These are phyloP conservation scores for Nicotiana tomentosiformis DNA, from an alignment of 257 asterid species.

Conservation along the genomic window DNA sequence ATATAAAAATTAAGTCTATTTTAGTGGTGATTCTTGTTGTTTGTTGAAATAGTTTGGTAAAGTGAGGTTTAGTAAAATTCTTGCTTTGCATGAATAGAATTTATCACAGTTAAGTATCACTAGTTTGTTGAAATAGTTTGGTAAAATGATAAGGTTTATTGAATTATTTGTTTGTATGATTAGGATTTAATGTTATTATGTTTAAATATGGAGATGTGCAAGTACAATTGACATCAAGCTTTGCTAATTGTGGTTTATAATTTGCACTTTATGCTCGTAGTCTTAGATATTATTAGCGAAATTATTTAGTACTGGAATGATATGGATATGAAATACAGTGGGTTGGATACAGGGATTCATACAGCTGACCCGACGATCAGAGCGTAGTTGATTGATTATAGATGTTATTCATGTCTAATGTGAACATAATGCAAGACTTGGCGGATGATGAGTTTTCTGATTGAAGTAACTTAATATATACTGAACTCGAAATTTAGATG, in stretches of 20 bases:
- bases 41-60: neutral
- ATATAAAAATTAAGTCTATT: conserved; percentile 10
- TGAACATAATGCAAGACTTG: neutral
- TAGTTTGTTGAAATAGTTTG: neutral
- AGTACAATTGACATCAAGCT: neutral
- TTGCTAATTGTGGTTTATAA: neutral
- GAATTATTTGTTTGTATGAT: neutral
- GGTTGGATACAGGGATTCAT: neutral
- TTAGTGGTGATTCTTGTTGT: conserved; percentile 10
- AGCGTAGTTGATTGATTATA: neutral
- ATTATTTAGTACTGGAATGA: neutral
- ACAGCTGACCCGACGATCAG: neutral
- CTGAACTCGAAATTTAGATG: neutral
- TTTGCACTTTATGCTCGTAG: neutral
- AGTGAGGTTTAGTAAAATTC: neutral
- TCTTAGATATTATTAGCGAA: neutral
- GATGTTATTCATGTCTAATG: neutral
- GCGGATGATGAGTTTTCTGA: neutral
- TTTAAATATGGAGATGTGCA: neutral
- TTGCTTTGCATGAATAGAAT: neutral
- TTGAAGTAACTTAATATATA: neutral
- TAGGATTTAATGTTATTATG: neutral
- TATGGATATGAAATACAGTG: neutral
- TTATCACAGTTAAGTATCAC: neutral
- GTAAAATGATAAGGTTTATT: neutral